phyloP scores from a whole-genome alignment of 2,329 filamentous ascomycete species.

The Chalaropsis thielavioides region DNA sequence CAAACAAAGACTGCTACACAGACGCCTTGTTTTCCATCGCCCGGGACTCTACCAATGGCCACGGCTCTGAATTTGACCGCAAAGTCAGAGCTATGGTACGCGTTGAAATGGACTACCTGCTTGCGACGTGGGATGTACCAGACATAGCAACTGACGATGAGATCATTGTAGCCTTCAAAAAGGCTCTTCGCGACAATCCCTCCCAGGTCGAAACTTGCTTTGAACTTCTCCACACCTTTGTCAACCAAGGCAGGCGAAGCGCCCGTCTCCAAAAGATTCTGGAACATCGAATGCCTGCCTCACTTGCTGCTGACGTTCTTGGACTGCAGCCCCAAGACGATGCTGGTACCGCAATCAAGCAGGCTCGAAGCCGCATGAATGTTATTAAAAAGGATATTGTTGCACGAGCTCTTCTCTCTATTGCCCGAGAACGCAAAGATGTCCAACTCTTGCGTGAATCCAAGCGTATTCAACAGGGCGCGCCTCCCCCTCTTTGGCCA shows the following conservation, averaged over 20 bases:
- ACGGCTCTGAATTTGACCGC: conserved; percentile 16
- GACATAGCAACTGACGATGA: conserved; percentile 20
- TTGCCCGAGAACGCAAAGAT: conserved; percentile 22
- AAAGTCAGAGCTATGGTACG: conserved; percentile 16
- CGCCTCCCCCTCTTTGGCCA: conserved; percentile 31
- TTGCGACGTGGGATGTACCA: conserved; percentile 18
- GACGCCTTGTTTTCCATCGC: conserved; percentile 18
- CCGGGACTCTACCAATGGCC: conserved; percentile 13
- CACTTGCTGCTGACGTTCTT: conserved; percentile 17
- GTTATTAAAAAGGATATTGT: conserved; percentile 18
- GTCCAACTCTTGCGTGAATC: conserved; percentile 17
- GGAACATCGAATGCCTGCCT: conserved; percentile 15
- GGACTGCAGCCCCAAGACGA: conserved; percentile 10
- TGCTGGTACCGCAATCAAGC: conserved; percentile 11
- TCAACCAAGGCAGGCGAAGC: conserved; percentile 18
- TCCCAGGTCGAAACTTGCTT: conserved; percentile 19
- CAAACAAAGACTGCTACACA: conserved; percentile 17
- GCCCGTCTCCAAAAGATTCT: conserved; percentile 17
- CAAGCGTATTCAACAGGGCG: conserved; percentile 17
- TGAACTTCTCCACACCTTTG: conserved; percentile 20
- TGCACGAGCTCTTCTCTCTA: conserved; percentile 22
- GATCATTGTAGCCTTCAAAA: conserved; percentile 19
- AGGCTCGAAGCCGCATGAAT: conserved; percentile 13
- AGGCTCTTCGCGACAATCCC: conserved; percentile 20
- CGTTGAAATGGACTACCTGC: conserved; percentile 18